Conservation (phyloP, 83 land plant genomes). For the Diphasiastrum complanatum region DNA sequence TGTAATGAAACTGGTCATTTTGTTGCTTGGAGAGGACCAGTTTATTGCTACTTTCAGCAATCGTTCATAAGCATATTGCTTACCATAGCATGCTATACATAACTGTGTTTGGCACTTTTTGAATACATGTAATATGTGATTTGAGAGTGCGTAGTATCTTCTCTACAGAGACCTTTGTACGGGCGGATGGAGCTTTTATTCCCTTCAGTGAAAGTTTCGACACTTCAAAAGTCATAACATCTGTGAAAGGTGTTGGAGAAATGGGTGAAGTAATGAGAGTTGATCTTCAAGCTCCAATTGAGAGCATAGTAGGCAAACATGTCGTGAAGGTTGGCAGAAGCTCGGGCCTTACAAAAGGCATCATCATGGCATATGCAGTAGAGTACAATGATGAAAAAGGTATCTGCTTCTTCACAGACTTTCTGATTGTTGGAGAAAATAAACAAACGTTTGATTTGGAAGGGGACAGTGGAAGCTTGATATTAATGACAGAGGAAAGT, state of each 20-base stretch:
- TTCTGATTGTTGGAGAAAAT: conserved; percentile 83
- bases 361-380: conserved; percentile 78
- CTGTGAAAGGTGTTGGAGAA: conserved; percentile 13
- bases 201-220: conserved; percentile 17
- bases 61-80: too few species aligned
- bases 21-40: too few species aligned
- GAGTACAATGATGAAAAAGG: conserved; percentile 94
- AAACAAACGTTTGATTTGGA: conserved; percentile 84
- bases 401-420: conserved; percentile 77
- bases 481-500: conserved; percentile 43
- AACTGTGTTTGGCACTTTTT: too few species aligned
- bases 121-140: too few species aligned
- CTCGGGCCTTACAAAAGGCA: conserved; percentile 80
- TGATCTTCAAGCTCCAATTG: conserved; percentile 74
- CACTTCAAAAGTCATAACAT: conserved; percentile 9
- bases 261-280: conserved; percentile 44
- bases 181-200: conserved; percentile 22
- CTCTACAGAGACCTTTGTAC: conserved; percentile 27
- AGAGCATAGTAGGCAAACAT: conserved; percentile 59
- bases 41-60: too few species aligned
- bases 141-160: too few species aligned
- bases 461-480: conserved; percentile 89
- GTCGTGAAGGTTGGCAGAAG: conserved; percentile 84
- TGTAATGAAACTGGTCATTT: too few species aligned
- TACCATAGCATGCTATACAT: too few species aligned